Evolutionary conservation across 169 alveolate genomes (phyloP).

Genomic region (Cryptosporidium canis): DNA sequence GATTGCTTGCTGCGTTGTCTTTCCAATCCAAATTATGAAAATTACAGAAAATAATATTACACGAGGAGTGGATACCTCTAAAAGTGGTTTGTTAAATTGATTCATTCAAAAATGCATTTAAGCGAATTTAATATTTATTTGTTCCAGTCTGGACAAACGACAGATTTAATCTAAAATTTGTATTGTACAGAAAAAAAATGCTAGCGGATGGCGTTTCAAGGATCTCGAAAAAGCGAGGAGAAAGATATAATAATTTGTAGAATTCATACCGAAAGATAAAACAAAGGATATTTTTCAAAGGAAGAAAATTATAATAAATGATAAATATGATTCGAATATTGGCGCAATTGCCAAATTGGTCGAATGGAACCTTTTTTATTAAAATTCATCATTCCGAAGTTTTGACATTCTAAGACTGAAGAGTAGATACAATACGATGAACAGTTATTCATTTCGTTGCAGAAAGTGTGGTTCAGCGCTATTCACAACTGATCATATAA

Average conservation of each 20-base stretch:
- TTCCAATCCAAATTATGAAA: conserved; percentile 2
- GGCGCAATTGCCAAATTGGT: conserved; percentile 21
- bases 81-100: not conserved
- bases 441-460: conserved; percentile 10
- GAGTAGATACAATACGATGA: not conserved
- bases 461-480: conserved; percentile 32
- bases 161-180: not conserved
- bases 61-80: not conserved
- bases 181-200: not conserved
- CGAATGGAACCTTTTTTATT: not conserved
- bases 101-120: conserved; percentile 17
- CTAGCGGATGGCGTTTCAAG: not conserved
- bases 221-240: conserved; percentile 24
- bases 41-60: not conserved
- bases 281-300: not conserved
- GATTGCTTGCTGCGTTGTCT: conserved; percentile 22
- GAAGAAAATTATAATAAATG: not conserved
- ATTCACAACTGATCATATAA: conserved; percentile 22
- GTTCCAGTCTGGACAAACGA: no score
- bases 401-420: no score
- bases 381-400: not conserved
- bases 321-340: not conserved
- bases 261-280: not conserved
- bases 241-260: conserved; percentile 11
- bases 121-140: not conserved